Evolutionary conservation across 2,329 filamentous ascomycete genomes (phyloP).

Genomic region (Aspergillus floridensis): DNA sequence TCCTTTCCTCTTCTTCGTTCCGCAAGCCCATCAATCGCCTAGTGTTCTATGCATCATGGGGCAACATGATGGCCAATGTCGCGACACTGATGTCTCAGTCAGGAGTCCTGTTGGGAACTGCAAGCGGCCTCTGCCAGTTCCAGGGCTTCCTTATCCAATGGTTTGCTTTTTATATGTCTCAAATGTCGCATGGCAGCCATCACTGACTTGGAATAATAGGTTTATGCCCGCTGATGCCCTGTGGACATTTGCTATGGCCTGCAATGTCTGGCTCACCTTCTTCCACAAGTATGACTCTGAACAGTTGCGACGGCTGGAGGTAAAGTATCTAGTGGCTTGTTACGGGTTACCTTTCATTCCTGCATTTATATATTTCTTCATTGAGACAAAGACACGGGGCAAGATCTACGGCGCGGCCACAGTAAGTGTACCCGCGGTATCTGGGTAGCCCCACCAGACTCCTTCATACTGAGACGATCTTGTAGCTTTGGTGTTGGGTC

Average conservation of each 20-base stretch:
- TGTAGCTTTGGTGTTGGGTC: conserved; percentile 79
- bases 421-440: conserved; percentile 32
- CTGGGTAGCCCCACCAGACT: not conserved
- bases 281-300: conserved; percentile 68
- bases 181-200: not conserved
- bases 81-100: conserved; percentile 70
- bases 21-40: conserved; percentile 85
- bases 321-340: conserved; percentile 65
- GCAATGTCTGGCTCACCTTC: conserved; percentile 80
- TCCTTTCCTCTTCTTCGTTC: conserved; percentile 65
- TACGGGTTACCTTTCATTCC: conserved; percentile 73
- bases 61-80: conserved; percentile 74
- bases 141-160: conserved; percentile 81
- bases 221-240: conserved; percentile 74
- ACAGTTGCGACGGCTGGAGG: conserved; percentile 65
- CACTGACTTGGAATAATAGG: conserved; percentile 44
- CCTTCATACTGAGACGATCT: not conserved
- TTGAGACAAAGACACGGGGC: conserved; percentile 53
- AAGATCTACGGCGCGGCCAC: conserved; percentile 71
- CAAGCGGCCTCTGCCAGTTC: conserved; percentile 65
- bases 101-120: conserved; percentile 51
- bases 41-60: conserved; percentile 79
- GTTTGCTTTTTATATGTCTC: conserved; percentile 50
- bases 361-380: conserved; percentile 65
- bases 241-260: conserved; percentile 78